Evolutionary conservation across 805 yeast species (phyloP).

Genomic region (Clavispora fructus): DNA sequence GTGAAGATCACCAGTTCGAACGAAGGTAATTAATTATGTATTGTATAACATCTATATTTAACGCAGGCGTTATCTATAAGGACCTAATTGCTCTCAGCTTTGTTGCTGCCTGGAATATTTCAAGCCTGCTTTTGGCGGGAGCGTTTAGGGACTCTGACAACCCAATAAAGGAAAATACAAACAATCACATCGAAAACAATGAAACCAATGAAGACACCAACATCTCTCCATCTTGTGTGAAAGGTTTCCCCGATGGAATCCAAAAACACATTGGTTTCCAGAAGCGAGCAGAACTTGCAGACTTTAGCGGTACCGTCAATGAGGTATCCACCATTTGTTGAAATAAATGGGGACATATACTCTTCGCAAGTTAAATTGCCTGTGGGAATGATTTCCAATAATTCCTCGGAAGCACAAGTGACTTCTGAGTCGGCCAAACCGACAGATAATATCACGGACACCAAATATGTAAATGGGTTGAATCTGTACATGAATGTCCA

Average conservation of each 20-base stretch:
- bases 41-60: neutral
- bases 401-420: conserved; percentile 24
- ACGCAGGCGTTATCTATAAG: too few species aligned
- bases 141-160: neutral
- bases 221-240: neutral
- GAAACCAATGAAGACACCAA: conserved; percentile 1
- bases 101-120: too few species aligned
- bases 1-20: too few species aligned
- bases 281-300: neutral
- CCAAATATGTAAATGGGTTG: conserved; percentile 61
- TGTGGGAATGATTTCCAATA: conserved; percentile 17
- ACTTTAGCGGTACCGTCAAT: conserved; percentile 25
- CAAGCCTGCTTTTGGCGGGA: neutral
- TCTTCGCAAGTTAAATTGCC: conserved; percentile 10
- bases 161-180: neutral
- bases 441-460: conserved; percentile 44
- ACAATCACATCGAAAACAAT: neutral
- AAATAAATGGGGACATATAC: conserved; percentile 26
- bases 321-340: conserved; percentile 44
- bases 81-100: too few species aligned
- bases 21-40: too few species aligned
- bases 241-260: neutral
- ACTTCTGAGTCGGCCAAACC: conserved; percentile 33
- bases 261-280: neutral
- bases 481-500: conserved; percentile 76